Evolutionary conservation across 2,329 filamentous ascomycete species (phyloP).

Genomic region (Zymoseptoria passerinii): DNA sequence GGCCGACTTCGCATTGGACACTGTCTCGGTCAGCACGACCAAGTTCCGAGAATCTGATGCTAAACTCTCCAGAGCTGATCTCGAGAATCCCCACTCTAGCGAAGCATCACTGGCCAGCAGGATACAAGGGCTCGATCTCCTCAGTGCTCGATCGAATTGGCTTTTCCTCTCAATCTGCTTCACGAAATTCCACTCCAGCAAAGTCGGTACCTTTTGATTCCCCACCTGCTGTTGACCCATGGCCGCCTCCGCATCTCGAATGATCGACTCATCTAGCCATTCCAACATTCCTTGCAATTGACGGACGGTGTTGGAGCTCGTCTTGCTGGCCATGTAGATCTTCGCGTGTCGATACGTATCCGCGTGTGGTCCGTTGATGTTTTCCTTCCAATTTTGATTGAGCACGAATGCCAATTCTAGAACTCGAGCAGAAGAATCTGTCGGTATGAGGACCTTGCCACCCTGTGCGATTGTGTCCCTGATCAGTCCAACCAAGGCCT

Average conservation of each 20-base stretch:
- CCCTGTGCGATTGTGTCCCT: constrained; percentile 68
- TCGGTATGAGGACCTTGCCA: constrained; percentile 85
- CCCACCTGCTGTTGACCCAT: constrained; percentile 34
- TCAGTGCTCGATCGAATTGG: constrained; percentile 63
- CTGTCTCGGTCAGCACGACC: constrained; percentile 75
- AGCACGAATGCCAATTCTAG: constrained; percentile 85
- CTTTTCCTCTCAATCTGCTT: constrained; percentile 73
- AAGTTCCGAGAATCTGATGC: constrained; percentile 73
- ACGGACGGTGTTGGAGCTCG: constrained; percentile 78
- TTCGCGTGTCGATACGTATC: constrained; percentile 44
- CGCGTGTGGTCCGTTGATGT: constrained; percentile 24
- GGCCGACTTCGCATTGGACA: constrained; percentile 35
- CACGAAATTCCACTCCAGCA: constrained; percentile 84
- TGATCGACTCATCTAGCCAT: constrained; percentile 97
- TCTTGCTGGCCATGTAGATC: constrained; percentile 78
- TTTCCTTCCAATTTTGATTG: constrained; percentile 78
- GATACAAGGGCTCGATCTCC: constrained; percentile 53
- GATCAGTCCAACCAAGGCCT: constrained; percentile 74
- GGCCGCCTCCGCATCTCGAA: constrained; percentile 56
- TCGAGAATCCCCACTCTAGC: constrained; percentile 91
- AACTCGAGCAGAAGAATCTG: constrained; percentile 90
- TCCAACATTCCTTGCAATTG: constrained; percentile 94
- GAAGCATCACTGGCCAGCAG: constrained; percentile 87
- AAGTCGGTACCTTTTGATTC: constrained; percentile 51
- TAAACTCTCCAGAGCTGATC: constrained; percentile 64